Base-by-base conservation (phyloP, 345 rosid species). In the Lepidium didymum region DNA sequence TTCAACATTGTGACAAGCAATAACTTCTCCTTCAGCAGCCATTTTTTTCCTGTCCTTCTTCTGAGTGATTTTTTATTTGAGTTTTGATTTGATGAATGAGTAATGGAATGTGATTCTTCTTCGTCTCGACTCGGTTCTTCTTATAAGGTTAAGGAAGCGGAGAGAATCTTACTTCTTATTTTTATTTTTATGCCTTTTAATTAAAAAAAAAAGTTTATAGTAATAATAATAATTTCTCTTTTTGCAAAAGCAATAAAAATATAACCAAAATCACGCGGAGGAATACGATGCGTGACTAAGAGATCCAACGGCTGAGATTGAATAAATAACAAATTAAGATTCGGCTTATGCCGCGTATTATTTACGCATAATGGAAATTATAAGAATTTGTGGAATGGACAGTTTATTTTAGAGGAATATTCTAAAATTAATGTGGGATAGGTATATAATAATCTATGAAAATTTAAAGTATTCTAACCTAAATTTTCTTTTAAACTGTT, bases 11-110 rank as follows among this genome's bases (percentile, higher is more conserved):
- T 80, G 81, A 80, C 82, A 79, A 69, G 80, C 40, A 67, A 87
- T 80, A 15, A 87, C 86, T 68, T 83, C 86, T 72, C 89, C 88
- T 70, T 79, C 81, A 14, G 58, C 82, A 23, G 88, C 90, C 87
- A 81, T 79, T 60, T 52, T 45, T 10, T 3, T 4, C 10, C 7
- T 4, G 11, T 54, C 11, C 19, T 55, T 52, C 15, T 34, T 15
- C 5, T 41, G 25, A 49, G 52, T 41, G 34, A n/a, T 27, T 29
- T 62, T 53, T 10, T 44, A 7, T 54, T 34, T 62, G 51, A 1
- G 33, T 1, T 23, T 23, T 51, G 53, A 6, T 49, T 19, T 34
- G 29, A 35, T 70, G 64, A 56, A 25, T 3, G 31, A 12, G 45
- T 12, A 9, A 34, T 56, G 9, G 4, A 12, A 45, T 46, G 33